phyloP scores from a whole-genome alignment of 257 asterid genomes.

The Phtheirospermum japonicum region DNA sequence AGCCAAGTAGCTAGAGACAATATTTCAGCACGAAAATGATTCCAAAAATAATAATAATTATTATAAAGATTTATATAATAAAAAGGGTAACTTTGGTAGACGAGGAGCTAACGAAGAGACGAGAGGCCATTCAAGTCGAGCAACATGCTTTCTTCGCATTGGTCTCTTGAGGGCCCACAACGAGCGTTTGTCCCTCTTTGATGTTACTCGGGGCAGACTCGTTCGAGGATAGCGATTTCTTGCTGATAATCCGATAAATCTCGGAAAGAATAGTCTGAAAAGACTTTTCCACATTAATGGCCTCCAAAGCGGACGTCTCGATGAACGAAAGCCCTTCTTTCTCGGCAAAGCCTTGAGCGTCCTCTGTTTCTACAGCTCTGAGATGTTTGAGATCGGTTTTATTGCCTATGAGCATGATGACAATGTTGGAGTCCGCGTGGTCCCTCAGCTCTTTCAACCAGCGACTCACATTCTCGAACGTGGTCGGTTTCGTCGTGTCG shows the following conservation, averaged over 20 bases:
- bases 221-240: constrained; percentile 71
- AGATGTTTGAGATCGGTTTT: constrained; percentile 92
- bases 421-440: constrained; percentile 88
- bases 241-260: constrained; percentile 77
- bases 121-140: constrained; percentile 43
- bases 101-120: neutral
- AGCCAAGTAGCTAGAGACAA: neutral
- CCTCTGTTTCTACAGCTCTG: constrained; percentile 86
- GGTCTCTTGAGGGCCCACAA: constrained; percentile 64
- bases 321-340: constrained; percentile 85
- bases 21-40: neutral
- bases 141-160: constrained; percentile 68
- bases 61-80: neutral
- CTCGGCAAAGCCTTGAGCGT: constrained; percentile 87
- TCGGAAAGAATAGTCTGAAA: constrained; percentile 84
- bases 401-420: constrained; percentile 86
- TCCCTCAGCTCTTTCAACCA: constrained; percentile 98
- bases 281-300: constrained; percentile 81
- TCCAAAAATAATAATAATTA: neutral
- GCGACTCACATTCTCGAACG: constrained; percentile 82
- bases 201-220: constrained; percentile 55
- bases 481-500: constrained; percentile 85
- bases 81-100: neutral
- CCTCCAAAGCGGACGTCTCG: constrained; percentile 89
- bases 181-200: constrained; percentile 82